phyloP scores from a whole-genome alignment of 192 early-diverging fungal species.

The Phycomyces blakesleeanus region DNA sequence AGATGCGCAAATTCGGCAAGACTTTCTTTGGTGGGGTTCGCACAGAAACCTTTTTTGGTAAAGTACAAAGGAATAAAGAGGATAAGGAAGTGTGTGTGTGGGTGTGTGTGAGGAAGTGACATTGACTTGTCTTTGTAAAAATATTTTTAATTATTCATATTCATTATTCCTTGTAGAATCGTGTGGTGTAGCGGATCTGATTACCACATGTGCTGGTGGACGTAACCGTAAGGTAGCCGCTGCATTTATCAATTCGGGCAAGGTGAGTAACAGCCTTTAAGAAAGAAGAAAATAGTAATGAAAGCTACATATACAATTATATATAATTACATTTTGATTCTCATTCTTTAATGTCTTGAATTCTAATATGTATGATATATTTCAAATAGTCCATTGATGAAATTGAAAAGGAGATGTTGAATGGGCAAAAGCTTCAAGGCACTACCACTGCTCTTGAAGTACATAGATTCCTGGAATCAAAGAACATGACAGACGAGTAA shows the following conservation, averaged over 20 bases:
- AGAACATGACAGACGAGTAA: conserved; percentile 27
- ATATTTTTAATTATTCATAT: too few species aligned
- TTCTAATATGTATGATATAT: background rate
- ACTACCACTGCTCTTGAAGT: conserved; percentile 88
- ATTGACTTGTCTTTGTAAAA: too few species aligned
- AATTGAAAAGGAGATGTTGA: conserved; percentile 87
- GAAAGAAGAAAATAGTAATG: background rate
- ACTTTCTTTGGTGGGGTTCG: conserved; percentile 76
- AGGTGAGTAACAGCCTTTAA: conserved; percentile 1
- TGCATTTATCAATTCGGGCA: conserved; percentile 61
- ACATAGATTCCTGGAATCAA: conserved; percentile 59
- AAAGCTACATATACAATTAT: too few species aligned
- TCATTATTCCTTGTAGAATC: conserved; percentile 36
- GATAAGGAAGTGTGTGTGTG: too few species aligned
- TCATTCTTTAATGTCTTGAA: background rate
- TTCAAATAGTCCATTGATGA: conserved; percentile 60
- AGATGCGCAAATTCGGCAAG: conserved; percentile 89
- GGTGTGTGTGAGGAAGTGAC: too few species aligned
- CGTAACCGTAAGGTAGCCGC: conserved; percentile 86
- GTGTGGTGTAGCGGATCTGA: conserved; percentile 93
- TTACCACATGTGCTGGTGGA: conserved; percentile 92
- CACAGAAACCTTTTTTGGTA: conserved; percentile 91
- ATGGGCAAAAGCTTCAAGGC: conserved; percentile 97
- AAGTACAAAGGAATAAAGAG: too few species aligned
- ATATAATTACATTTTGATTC: too few species aligned